Conservation (phyloP, 169 alveolate genomes). For the Prorocentrum cordatum region DNA sequence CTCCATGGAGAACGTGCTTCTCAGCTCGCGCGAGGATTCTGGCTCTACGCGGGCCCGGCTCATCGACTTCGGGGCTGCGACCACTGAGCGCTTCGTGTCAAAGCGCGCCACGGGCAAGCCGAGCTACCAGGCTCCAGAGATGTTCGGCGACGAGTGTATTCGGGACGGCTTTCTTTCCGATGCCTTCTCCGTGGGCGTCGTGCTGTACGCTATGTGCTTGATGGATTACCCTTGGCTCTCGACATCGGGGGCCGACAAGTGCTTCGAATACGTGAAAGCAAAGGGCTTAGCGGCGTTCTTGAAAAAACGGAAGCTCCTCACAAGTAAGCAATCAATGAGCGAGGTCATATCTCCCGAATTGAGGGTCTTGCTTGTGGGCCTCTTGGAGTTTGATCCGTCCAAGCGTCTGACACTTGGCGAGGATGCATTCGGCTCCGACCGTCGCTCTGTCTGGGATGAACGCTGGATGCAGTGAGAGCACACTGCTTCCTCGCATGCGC, state of each 20-base stretch:
- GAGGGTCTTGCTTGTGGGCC: too few species aligned
- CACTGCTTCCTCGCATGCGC: too few species aligned
- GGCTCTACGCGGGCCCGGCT: not conserved
- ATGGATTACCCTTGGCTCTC: not conserved
- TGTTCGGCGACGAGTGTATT: too few species aligned
- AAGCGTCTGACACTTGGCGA: too few species aligned
- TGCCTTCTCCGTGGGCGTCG: not conserved
- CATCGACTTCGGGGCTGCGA: not conserved
- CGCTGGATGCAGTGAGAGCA: too few species aligned
- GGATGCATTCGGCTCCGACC: too few species aligned
- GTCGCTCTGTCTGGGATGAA: too few species aligned
- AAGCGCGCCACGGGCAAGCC: not conserved
- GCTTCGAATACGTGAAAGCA: not conserved
- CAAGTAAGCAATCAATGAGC: not conserved
- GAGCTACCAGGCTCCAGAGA: not conserved
- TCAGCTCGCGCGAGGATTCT: not conserved
- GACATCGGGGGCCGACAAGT: not conserved
- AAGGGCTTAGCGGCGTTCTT: not conserved
- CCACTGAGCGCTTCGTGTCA: not conserved
- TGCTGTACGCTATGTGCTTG: not conserved
- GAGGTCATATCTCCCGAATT: not conserved
- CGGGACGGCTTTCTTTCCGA: too few species aligned
- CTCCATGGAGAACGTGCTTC: not conserved
- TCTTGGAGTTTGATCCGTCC: too few species aligned
- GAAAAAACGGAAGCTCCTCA: not conserved